Base-by-base conservation (phyloP, 208 protist genomes). In the Trichomonas tenax region DNA sequence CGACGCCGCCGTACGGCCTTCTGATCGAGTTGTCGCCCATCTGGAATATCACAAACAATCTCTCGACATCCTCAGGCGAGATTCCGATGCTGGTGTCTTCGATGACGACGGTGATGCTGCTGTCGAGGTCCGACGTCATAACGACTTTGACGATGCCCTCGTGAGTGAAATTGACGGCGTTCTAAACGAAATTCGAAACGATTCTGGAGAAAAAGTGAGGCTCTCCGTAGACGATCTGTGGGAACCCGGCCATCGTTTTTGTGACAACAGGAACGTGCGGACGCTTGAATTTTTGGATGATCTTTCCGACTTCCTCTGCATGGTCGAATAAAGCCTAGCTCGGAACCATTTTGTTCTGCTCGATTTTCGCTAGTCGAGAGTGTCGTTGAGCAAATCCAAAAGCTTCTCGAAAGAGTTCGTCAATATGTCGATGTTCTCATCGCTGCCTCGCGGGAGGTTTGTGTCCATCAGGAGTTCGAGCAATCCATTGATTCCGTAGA, bases 101-200 rank as follows among this genome's bases (percentile, higher is more conserved):
- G 4, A 86, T 36, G 9, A 26, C 41, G 4, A 86, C 36, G 0
- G 36, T 86, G 14, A 86, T 34, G 3, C 3, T 8, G 63, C 11
- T 9, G 6, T 82, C 63, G 3, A 36, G 2, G 31, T 82, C 63
- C 15, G 15, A 23, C 26, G 15, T 82, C 63, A 82, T 34, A n/a
- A 21, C 8, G 31, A 82, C 26, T 8, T n/a, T 82, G 26, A 34
- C 63, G 3, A 23, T 34, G 34, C 38, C 95, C 81, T 96, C 46
- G 3, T 82, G 40, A 36, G 97, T 97, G 86, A 97, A 98, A 49
- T 98, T 98, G 40, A 97, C 48, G 0, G 97, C 96, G 82, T 98
- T 97, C 10, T 82, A 89, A 26, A 97, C 17, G 0, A 98, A 44
- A 88, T 97, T 97, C 8, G 96, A 45, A 3, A 97, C 9, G 0